These are phyloP conservation scores for Tylopilus orsonianus DNA, from an alignment of 1,284 basidiomycete species.

Conservation along the genomic window DNA sequence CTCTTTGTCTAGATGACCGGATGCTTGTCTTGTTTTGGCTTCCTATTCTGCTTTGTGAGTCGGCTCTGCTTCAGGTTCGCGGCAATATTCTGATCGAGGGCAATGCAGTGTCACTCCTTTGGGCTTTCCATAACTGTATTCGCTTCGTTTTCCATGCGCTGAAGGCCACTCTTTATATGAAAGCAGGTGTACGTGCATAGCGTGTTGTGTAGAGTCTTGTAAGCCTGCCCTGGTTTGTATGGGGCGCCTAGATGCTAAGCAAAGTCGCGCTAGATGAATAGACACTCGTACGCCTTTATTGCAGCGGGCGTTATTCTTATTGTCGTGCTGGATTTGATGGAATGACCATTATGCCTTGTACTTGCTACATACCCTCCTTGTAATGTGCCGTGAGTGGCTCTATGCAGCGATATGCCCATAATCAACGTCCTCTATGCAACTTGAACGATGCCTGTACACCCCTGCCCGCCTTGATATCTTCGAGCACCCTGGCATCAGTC, in stretches of 20 bases:
- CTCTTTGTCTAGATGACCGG: constrained; percentile 69
- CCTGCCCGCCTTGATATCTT: constrained; percentile 74
- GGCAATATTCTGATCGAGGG: constrained; percentile 24
- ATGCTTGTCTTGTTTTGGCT: constrained; percentile 96
- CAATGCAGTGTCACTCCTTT: constrained; percentile 61
- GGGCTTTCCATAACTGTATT: constrained; percentile 61
- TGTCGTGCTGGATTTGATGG: constrained; percentile 22
- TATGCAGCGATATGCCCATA: no score
- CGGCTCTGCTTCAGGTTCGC: constrained; percentile 7
- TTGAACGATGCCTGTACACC: constrained; percentile 79
- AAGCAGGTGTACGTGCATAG: constrained; percentile 41
- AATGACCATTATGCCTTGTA: constrained; percentile 20
- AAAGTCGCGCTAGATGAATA: constrained; percentile 4
- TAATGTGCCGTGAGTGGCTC: constrained; percentile 22
- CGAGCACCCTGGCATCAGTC: constrained; percentile 74
- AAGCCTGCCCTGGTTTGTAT: not conserved
- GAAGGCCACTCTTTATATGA: constrained; percentile 50
- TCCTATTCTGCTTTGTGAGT: constrained; percentile 81
- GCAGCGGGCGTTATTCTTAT: constrained; percentile 13
- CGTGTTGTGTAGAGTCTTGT: constrained; percentile 4
- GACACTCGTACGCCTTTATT: constrained; percentile 4
- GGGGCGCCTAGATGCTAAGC: not conserved
- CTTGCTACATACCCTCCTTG: constrained; percentile 15
- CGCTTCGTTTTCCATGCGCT: constrained; percentile 56
- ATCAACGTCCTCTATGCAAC: constrained; percentile 64